These are phyloP conservation scores for Yamadazyma sp. DNA, from an alignment of 805 yeast genomes.

Conservation along the genomic window DNA sequence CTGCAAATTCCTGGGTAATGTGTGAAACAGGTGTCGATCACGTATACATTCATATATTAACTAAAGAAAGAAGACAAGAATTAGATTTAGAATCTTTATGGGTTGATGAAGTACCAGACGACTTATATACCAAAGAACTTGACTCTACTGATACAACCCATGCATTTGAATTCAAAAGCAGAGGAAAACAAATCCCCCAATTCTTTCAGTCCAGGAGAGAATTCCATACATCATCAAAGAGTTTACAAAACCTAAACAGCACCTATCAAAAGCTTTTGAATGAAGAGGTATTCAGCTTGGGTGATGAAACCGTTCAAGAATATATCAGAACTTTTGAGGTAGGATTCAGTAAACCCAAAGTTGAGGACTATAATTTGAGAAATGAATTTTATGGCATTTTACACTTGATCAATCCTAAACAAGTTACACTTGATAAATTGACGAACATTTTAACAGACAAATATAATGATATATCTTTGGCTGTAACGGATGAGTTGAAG, in stretches of 20 bases:
- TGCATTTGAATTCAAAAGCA: neutral
- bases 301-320: neutral
- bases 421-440: constrained; percentile 23
- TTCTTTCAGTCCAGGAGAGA: constrained; percentile 12
- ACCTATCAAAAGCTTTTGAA: constrained; percentile 1
- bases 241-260: neutral
- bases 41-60: constrained; percentile 69
- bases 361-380: constrained; percentile 19
- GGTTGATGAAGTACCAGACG: constrained; percentile 20
- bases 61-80: constrained; percentile 62
- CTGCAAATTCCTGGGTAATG: constrained; percentile 79
- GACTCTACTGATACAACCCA: constrained; percentile 1
- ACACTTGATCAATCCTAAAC: constrained; percentile 24
- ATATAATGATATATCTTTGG: constrained; percentile 19
- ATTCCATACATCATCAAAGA: constrained; percentile 18
- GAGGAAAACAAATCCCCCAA: constrained; percentile 5
- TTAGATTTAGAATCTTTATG: constrained; percentile 73
- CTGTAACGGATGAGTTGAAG: constrained; percentile 8
- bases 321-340: constrained; percentile 14
- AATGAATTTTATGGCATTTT: constrained; percentile 22
- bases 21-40: constrained; percentile 55
- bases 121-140: constrained; percentile 2
- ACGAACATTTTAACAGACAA: constrained; percentile 25
- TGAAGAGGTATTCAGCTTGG: neutral
- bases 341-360: constrained; percentile 5